A percentile compares a stretch with the other conserved stretches of the same genome.
Evolutionary conservation across 2,329 filamentous ascomycete species (phyloP).

Genomic region (Rasamsonia emersonii): DNA sequence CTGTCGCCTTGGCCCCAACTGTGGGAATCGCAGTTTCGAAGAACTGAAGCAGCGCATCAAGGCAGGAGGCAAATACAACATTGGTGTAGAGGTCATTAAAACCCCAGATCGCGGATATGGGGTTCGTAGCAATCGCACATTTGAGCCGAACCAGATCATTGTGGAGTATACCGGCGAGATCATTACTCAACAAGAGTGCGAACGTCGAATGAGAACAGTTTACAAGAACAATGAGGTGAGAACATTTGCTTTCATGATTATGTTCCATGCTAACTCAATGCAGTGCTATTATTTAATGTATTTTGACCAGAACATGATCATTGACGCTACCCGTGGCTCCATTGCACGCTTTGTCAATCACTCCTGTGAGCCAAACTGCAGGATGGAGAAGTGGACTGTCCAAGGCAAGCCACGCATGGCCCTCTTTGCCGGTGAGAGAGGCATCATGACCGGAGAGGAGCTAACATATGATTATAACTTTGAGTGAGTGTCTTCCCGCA

Average conservation of each 20-base stretch:
- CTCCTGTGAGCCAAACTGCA: slow-evolving; percentile 90
- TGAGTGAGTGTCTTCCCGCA: slow-evolving; percentile 39
- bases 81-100: slow-evolving; percentile 92
- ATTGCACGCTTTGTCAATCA: slow-evolving; percentile 98
- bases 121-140: slow-evolving; percentile 81
- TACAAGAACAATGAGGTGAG: slow-evolving; percentile 90
- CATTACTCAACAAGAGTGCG: slow-evolving; percentile 88
- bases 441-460: slow-evolving; percentile 91
- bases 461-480: slow-evolving; percentile 88
- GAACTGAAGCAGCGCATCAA: slow-evolving; percentile 66
- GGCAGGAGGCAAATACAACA: slow-evolving; percentile 74
- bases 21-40: slow-evolving; percentile 82
- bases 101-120: slow-evolving; percentile 83
- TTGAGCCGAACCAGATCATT: slow-evolving; percentile 85
- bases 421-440: slow-evolving; percentile 80
- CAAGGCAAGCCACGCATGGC: slow-evolving; percentile 91
- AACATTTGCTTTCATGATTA: slow-evolving; percentile 5
- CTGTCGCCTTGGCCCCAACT: slow-evolving; percentile 71
- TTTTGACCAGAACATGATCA: slow-evolving; percentile 97
- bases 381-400: slow-evolving; percentile 98
- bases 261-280: slow-evolving; percentile 9
- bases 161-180: slow-evolving; percentile 98
- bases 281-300: slow-evolving; percentile 98
- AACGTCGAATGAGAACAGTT: slow-evolving; percentile 81
- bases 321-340: slow-evolving; percentile 90